Percentiles rank a stretch among this genome's conserved stretches.
phyloP scores from a whole-genome alignment of 768 basidiomycete species.

The Lactifluus pinguis region DNA sequence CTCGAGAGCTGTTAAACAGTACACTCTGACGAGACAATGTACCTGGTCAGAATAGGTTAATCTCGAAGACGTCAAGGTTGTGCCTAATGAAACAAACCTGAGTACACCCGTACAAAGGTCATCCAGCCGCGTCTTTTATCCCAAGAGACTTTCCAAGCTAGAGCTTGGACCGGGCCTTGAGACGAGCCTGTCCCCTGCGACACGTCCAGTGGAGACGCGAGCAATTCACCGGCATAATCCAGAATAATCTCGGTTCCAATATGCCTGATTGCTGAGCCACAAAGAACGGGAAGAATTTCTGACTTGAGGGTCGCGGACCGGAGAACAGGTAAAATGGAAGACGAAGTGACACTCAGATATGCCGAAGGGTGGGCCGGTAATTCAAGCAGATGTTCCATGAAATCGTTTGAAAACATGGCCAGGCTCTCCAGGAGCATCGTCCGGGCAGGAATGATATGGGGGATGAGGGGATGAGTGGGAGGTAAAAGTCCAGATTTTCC shows the following conservation, averaged over 20 bases:
- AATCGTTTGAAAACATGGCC: conserved; percentile 68
- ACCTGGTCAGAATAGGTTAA: conserved; percentile 33
- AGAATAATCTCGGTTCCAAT: conserved; percentile 75
- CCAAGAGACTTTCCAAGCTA: conserved; percentile 89
- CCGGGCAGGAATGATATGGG: conserved; percentile 59
- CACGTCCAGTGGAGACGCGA: conserved; percentile 71
- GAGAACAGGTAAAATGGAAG: conserved; percentile 51
- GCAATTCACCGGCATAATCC: conserved; percentile 72
- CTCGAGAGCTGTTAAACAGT: conserved; percentile 56
- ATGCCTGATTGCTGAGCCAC: conserved; percentile 74
- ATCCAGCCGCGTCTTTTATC: conserved; percentile 82
- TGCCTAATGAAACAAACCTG: conserved; percentile 40
- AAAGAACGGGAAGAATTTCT: conserved; percentile 68
- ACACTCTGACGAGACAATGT: conserved; percentile 54
- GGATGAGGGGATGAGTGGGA: conserved; percentile 54
- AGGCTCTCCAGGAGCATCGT: conserved; percentile 66
- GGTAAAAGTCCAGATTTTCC: conserved; percentile 38
- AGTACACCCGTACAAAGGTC: conserved; percentile 87
- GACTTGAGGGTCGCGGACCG: conserved; percentile 58
- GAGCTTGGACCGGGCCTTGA: conserved; percentile 46
- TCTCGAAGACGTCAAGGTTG: neutral
- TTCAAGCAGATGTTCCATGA: conserved; percentile 64
- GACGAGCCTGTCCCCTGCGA: conserved; percentile 34
- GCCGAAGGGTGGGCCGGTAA: conserved; percentile 48
- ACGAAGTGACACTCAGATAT: conserved; percentile 51